A percentile compares a stretch with the other conserved stretches of the same genome.
Evolutionary conservation across 1,139 yeast species (phyloP).

Genomic region (Nakaseomyces bracarensis): DNA sequence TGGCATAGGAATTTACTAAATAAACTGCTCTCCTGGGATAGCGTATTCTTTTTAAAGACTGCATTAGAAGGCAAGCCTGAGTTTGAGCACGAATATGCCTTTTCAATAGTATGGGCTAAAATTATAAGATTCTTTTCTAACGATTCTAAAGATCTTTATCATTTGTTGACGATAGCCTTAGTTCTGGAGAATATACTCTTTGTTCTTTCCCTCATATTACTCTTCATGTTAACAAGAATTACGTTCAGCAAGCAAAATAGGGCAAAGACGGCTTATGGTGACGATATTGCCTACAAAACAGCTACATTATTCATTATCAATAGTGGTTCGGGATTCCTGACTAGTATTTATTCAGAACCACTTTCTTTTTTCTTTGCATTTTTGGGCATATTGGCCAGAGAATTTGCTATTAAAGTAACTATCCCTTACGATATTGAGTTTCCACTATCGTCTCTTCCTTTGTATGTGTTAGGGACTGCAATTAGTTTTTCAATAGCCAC

Average conservation of each 20-base stretch:
- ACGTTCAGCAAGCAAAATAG: conserved; percentile 30
- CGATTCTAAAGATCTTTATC: conserved; percentile 32
- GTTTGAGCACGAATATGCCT: conserved; percentile 88
- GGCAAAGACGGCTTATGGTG: conserved; percentile 9
- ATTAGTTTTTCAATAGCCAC: conserved; percentile 49
- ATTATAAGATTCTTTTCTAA: conserved; percentile 32
- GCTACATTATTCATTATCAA: conserved; percentile 49
- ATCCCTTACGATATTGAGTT: conserved; percentile 14
- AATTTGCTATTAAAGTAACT: conserved; percentile 25
- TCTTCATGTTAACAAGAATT: conserved; percentile 43
- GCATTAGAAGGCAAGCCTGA: conserved; percentile 38
- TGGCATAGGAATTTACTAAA: conserved; percentile 33
- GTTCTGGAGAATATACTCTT: conserved; percentile 48
- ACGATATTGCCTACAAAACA: conserved; percentile 22
- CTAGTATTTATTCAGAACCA: conserved; percentile 73
- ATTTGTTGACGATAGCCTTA: conserved; percentile 39
- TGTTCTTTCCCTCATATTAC: conserved; percentile 39
- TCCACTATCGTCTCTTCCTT: conserved; percentile 15
- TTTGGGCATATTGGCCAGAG: conserved; percentile 49
- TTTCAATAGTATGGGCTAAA: conserved; percentile 70
- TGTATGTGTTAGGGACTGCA: conserved; percentile 44
- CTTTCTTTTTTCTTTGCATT: conserved; percentile 58
- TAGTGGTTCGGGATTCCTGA: conserved; percentile 76
- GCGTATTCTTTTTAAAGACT: conserved; percentile 58
- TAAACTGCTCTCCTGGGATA: conserved; percentile 73